Percentiles rank a stretch among this genome's conserved stretches.
These are phyloP conservation scores for Botrytis porri DNA, from an alignment of 2,329 filamentous ascomycete species.

Conservation along the genomic window DNA sequence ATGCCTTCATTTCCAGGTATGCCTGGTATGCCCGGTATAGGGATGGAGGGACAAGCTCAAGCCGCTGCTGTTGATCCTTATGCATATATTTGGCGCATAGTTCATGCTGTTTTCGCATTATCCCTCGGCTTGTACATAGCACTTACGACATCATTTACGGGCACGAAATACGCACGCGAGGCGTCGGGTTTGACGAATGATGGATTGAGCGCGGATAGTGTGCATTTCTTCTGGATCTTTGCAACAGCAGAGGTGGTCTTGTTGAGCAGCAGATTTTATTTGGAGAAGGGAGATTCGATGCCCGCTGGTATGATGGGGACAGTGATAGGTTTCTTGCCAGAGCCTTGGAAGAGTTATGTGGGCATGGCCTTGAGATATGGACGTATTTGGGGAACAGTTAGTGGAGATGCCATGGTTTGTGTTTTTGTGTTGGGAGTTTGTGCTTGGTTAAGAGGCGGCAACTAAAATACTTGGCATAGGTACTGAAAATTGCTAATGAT, in stretches of 20 bases:
- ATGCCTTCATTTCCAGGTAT: conserved; percentile 42
- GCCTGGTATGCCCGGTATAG: conserved; percentile 28
- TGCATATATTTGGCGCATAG: conserved; percentile 63
- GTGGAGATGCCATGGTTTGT: conserved; percentile 70
- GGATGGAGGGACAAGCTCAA: conserved; percentile 26
- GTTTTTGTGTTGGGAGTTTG: conserved; percentile 65
- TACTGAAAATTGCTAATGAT: not conserved
- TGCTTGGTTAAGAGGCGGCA: conserved; percentile 32
- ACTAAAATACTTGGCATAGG: not conserved
- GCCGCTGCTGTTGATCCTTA: conserved; percentile 43
- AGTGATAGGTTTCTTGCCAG: conserved; percentile 62
- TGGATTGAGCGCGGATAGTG: conserved; percentile 41
- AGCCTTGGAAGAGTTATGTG: conserved; percentile 60
- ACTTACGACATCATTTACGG: conserved; percentile 64
- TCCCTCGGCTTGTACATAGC: conserved; percentile 69
- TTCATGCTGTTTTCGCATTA: conserved; percentile 71
- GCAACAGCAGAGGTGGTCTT: conserved; percentile 72
- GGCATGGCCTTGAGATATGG: conserved; percentile 62
- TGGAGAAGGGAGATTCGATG: conserved; percentile 58
- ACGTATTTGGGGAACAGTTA: conserved; percentile 68
- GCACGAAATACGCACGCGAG: conserved; percentile 52
- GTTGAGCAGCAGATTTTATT: conserved; percentile 67
- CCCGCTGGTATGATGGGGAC: conserved; percentile 62
- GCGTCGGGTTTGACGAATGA: not conserved
- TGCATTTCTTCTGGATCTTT: conserved; percentile 75